Evolutionary conservation across 2,329 filamentous ascomycete genomes (phyloP), one percentile per base, ranked within the genome.

Genomic region (Chrysosporium keratinophilum): DNA sequence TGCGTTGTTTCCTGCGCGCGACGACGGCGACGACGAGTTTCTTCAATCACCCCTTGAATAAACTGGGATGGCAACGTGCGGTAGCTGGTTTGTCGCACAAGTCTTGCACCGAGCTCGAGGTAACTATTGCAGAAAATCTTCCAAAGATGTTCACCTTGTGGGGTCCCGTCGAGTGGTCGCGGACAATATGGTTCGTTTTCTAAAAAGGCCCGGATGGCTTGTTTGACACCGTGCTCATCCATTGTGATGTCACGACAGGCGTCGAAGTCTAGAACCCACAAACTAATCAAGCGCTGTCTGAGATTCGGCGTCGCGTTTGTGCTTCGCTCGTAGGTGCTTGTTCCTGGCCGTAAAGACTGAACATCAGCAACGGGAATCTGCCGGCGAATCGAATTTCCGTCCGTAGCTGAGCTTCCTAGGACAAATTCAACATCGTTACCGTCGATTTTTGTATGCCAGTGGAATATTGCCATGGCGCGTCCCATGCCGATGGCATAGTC

Each of bases 401-500:
- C 23, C 23, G 7, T 7, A 28, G 23, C 23, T 7, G 23, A 28
- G 2, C 59, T 49, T 0, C 61, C 67, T 2, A 81, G 69, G 0
- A 81, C 78, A 58, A 79, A 81, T 47, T 81, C 76, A 1, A 81
- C 69, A 41, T 79, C 77, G 34, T 74, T 75, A 0, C 70, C 78
- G 57, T 81, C 77, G 0, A 78, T 60, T 11, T 64, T 55, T 0
- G 67, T 71, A 1, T 59, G 44, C 77, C 76, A 82, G 56, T 78
- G 72, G 45, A 80, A 64, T 1, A 74, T 65, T 0, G 78, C 77
- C 0, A 81, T 67, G 0, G 71, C 68, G 2, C 75, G 69, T 0
- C 73, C 78, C 70, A 81, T 78, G 0, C 64, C 63, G 1, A 49
- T 50, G 0, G 75, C 72, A 56, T 76, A 78, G 0, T 63, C 56